phyloP scores from a whole-genome alignment of 1,284 basidiomycete species.

The Papiliotrema fonsecae region DNA sequence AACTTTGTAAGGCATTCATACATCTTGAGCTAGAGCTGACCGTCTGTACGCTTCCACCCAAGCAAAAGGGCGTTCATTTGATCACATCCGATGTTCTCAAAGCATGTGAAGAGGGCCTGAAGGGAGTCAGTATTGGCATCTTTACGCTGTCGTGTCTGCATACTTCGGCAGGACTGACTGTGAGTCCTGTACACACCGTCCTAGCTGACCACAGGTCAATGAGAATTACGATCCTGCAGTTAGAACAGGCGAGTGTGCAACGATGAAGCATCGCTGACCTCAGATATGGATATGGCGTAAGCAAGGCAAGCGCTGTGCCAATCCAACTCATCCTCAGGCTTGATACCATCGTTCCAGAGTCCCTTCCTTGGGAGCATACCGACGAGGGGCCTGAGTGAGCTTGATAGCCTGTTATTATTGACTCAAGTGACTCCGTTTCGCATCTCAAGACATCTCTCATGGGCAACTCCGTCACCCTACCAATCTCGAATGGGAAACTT shows the following conservation, averaged over 20 bases:
- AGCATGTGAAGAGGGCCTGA: constrained; percentile 69
- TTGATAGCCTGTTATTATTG: background rate
- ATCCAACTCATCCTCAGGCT: constrained; percentile 50
- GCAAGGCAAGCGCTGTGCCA: no score
- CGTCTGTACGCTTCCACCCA: constrained; percentile 47
- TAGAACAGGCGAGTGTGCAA: constrained; percentile 18
- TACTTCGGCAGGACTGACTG: constrained; percentile 79
- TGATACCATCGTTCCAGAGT: constrained; percentile 82
- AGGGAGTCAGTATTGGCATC: constrained; percentile 59
- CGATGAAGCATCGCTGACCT: constrained; percentile 3
- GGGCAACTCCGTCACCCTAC: constrained; percentile 74
- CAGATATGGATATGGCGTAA: constrained; percentile 52
- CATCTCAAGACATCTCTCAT: constrained; percentile 84
- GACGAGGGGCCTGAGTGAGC: constrained; percentile 81
- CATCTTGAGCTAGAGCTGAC: background rate
- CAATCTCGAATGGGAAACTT: constrained; percentile 74
- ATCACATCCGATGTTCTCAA: constrained; percentile 71
- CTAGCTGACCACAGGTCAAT: constrained; percentile 29
- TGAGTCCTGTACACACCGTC: constrained; percentile 56
- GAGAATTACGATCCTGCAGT: constrained; percentile 41
- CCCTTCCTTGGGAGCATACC: constrained; percentile 77
- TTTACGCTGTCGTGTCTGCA: constrained; percentile 65
- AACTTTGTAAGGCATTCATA: constrained; percentile 68
- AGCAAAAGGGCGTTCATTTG: constrained; percentile 64
- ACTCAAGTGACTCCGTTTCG: constrained; percentile 57